These are phyloP conservation scores for Hordeum marinum DNA, from an alignment of 176 grass and related monocot species.

Conservation along the genomic window DNA sequence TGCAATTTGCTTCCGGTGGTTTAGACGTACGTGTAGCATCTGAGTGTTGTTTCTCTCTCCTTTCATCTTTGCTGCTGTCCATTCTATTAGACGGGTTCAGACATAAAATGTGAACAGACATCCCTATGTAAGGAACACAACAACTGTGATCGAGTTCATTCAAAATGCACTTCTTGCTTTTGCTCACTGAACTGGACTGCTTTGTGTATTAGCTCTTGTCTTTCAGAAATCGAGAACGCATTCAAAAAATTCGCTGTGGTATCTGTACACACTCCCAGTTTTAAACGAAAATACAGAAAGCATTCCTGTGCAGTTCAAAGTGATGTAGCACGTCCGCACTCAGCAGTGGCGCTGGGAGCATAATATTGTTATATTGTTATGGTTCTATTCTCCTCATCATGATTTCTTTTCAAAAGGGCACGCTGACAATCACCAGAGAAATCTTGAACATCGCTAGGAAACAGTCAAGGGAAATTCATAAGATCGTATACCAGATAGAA, in stretches of 20 bases:
- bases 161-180: background rate
- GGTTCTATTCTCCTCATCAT: background rate
- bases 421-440: background rate
- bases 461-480: background rate
- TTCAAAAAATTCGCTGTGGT: background rate
- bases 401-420: background rate
- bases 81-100: background rate
- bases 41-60: background rate
- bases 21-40: slow-evolving; percentile 1
- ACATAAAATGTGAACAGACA: background rate
- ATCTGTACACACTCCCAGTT: background rate
- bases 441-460: background rate
- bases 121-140: background rate
- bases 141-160: background rate
- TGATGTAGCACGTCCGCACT: background rate
- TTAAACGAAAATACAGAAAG: too few species aligned
- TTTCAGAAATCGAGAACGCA: background rate
- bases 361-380: background rate
- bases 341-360: background rate
- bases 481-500: background rate
- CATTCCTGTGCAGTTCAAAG: too few species aligned
- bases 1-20: slow-evolving; percentile 31
- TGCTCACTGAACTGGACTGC: background rate
- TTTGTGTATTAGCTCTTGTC: background rate
- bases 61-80: background rate